Conservation (phyloP, 2,329 filamentous ascomycete species). For the Myriosclerotinia scirpicola region DNA sequence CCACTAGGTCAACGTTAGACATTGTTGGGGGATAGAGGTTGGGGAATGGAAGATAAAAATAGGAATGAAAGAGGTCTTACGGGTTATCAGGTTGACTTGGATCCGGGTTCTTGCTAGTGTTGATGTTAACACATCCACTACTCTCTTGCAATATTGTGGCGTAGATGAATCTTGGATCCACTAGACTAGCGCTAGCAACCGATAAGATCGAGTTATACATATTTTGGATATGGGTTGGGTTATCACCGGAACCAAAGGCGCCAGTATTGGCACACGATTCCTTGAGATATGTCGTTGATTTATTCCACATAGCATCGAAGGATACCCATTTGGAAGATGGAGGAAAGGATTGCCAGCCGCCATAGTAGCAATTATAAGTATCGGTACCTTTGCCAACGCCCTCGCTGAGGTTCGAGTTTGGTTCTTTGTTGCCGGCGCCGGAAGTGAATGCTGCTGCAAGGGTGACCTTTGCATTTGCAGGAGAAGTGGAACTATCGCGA, state of each 20-base stretch:
- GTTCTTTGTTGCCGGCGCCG: slow-evolving; percentile 28
- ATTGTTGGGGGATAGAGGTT: too few relatives aligned
- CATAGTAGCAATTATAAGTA: slow-evolving; percentile 39
- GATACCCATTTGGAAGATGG: slow-evolving; percentile 33
- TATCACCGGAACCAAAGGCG: slow-evolving; percentile 29
- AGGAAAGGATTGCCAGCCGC: slow-evolving; percentile 35
- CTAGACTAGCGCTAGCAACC: slow-evolving; percentile 30
- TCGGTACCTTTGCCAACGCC: slow-evolving; percentile 31
- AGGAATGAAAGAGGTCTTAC: neutral
- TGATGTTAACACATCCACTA: slow-evolving; percentile 37
- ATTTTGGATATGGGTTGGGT: slow-evolving; percentile 28
- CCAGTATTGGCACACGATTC: slow-evolving; percentile 31
- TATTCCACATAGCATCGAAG: slow-evolving; percentile 37
- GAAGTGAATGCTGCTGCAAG: slow-evolving; percentile 24
- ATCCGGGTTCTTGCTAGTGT: slow-evolving; percentile 29
- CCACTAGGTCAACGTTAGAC: slow-evolving; percentile 26
- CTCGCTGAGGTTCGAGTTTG: slow-evolving; percentile 28
- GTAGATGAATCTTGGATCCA: slow-evolving; percentile 41
- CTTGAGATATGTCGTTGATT: slow-evolving; percentile 27
- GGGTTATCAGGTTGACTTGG: slow-evolving; percentile 26
- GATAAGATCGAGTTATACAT: slow-evolving; percentile 34
- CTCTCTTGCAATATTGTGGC: slow-evolving; percentile 41
- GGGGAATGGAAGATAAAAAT: neutral
- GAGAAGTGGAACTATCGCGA: slow-evolving; percentile 1
- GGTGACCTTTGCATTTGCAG: slow-evolving; percentile 26